Evolutionary conservation across 306 rosid species (phyloP).

Genomic region (Corylus americana): DNA sequence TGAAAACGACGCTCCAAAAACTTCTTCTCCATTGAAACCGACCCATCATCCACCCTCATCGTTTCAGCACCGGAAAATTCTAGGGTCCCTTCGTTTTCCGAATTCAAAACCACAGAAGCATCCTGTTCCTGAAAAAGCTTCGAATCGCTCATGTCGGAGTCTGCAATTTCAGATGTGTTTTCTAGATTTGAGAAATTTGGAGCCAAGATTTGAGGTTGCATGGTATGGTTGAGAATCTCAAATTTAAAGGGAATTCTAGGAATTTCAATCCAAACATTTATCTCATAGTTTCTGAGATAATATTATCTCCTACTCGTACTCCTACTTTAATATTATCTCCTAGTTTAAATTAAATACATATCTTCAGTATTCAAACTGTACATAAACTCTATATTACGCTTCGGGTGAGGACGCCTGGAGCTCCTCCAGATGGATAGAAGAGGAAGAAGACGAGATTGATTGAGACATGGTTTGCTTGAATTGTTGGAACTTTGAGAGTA

Average conservation of each 20-base stretch:
- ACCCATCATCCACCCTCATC: constrained; percentile 40
- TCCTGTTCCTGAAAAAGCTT: neutral
- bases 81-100: constrained; percentile 5
- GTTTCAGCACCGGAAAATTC: constrained; percentile 17
- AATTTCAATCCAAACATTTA: no score
- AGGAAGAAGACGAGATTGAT: constrained; percentile 36
- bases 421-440: constrained; percentile 62
- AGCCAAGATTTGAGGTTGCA: constrained; percentile 25
- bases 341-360: no score
- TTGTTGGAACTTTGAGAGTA: constrained; percentile 36
- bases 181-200: constrained; percentile 18
- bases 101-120: constrained; percentile 12
- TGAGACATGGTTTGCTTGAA: constrained; percentile 50
- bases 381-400: neutral
- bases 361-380: no score
- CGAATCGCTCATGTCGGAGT: neutral
- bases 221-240: constrained; percentile 20
- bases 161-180: constrained; percentile 9
- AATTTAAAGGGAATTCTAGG: no score
- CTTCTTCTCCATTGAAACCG: constrained; percentile 29
- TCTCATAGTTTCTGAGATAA: no score
- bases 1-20: constrained; percentile 46
- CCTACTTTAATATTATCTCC: no score
- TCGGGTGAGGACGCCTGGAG: constrained; percentile 45
- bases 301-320: no score